Evolutionary conservation across 176 grass and related monocot genomes (phyloP), one percentile per base, ranked within the genome.

Genomic region (Areca catechu): DNA sequence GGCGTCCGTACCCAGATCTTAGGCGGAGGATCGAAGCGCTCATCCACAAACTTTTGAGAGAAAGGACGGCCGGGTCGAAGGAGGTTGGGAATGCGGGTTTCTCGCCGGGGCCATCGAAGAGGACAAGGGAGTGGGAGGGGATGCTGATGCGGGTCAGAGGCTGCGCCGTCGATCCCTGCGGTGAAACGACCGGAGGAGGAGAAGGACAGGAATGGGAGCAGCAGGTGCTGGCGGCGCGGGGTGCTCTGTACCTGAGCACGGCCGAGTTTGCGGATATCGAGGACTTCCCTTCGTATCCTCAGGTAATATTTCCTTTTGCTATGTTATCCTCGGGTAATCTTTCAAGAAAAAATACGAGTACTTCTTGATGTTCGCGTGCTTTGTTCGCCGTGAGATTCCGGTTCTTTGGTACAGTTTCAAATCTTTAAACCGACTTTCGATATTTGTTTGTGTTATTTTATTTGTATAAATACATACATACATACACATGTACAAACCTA

Each of bases 111-210:
- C 21, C 56, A 7, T 22, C 19, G 56, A 61, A 57, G 55, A 71
- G 14, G 16, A 67, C 57, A 21, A 52, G 75, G 75, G 89, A 89
- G 66, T 62, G 82, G 25, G 71, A 61, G 69, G 69, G 43, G 69
- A 1, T 50, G 47, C 20, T 63, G 20, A 3, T 48, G 61, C 34
- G 19, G 61, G 21, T 63, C 14, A 23, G 21, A 63, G 37, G 61
- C 20, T 50, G 18, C 20, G 47, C 61, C 15, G 24, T 63, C 20
- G 61, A 63, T 24, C 61, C 61, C 15, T 22, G 47, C 24, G 47
- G 49, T 43, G 19, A 43, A 4, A 49, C 60, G 34, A 24, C 43
- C 15, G 61, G 47, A 7, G 61, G 61, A 16, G 61, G 61, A 15
- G 5, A 50, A 63, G 14, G 61, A 63, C 16, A 30, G 28, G 5